A percentile compares a stretch with the other conserved stretches of the same genome.
These are phyloP conservation scores for Polyplosphaeria fusca DNA, from an alignment of 495 filamentous ascomycete genomes.

Conservation along the genomic window DNA sequence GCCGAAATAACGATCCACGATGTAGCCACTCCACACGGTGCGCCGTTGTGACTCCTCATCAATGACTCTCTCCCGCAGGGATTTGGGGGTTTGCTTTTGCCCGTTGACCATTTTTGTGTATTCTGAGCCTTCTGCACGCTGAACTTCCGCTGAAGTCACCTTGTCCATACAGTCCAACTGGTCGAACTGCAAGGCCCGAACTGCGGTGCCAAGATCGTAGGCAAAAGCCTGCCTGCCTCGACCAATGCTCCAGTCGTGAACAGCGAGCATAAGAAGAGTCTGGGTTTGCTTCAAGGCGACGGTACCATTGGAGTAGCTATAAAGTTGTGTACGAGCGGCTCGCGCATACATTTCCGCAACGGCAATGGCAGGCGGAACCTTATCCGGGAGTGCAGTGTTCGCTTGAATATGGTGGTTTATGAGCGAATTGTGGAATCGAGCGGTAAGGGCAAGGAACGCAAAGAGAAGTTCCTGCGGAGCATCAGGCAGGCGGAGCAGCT, in stretches of 20 bases:
- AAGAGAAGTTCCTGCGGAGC: not conserved
- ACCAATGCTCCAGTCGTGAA: not conserved
- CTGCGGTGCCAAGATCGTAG: not conserved
- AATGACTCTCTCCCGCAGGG: not conserved
- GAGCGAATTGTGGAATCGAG: not conserved
- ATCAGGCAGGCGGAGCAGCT: not conserved
- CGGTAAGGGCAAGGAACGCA: not conserved
- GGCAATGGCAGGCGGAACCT: not conserved
- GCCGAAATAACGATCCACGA: not conserved
- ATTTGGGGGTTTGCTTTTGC: not conserved
- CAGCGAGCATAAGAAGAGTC: not conserved
- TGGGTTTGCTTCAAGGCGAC: not conserved
- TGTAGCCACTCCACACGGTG: not conserved
- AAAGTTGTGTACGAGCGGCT: not conserved
- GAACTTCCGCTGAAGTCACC: not conserved
- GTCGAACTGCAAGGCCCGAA: not conserved
- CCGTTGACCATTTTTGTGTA: not conserved
- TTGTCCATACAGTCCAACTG: not conserved
- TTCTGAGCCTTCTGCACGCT: not conserved
- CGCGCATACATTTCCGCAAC: not conserved
- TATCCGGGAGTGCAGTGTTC: no score
- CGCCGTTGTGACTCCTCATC: not conserved
- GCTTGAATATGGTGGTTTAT: not conserved
- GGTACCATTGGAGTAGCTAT: not conserved
- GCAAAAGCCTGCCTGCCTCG: not conserved